Evolutionary conservation across 148 eudicot genomes (phyloP), one percentile per base, ranked within the genome.

Genomic region (Simmondsia chinensis): DNA sequence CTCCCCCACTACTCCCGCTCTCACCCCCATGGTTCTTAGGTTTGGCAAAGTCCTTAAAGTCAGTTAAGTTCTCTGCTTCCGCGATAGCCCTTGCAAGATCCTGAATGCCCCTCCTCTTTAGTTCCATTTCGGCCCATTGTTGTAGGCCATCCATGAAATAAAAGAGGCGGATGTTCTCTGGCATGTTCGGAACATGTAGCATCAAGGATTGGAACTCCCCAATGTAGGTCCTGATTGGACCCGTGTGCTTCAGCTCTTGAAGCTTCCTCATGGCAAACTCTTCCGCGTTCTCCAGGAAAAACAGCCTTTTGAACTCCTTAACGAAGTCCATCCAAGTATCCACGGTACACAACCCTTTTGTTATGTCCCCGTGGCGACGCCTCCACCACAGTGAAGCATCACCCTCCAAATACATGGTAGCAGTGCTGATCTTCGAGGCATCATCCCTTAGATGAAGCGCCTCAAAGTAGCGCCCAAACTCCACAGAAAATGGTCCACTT

Each of bases 71-170:
- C 11, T 48, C 20, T 2, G 30, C 20, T 6, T 15, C 20, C 3
- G 20, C 11, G 7, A 48, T 48, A 3, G 37, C 28, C 7, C 33
- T 20, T 4, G 9, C 3, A 1, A 48, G 18, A 1, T 21, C 30
- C 5, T 33, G 9, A 9, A 46, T 17, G 5, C 8, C 12, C 1
- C 26, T 24, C 1, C 16, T 9, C 2, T n/a, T 19, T 1, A 48
- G 14, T 15, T 48, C 52, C 13, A 31, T 6, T 10, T 48, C 52
- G 1, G 28, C 52, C 28, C 42, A 49, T 12, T 9, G 1, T 7
- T 49, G 43, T 0, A 11, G 9, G 2, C 33, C 43, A 10, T 50
- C 54, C 43, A 50, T 50, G 15, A 50, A 50, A 15, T 33, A 36
- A 2, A 26, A 22, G 15, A 50, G 43, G 2, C 20, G 21, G 1